Evolutionary conservation across 495 filamentous ascomycete genomes (phyloP).

Genomic region (Parathielavia appendiculata): DNA sequence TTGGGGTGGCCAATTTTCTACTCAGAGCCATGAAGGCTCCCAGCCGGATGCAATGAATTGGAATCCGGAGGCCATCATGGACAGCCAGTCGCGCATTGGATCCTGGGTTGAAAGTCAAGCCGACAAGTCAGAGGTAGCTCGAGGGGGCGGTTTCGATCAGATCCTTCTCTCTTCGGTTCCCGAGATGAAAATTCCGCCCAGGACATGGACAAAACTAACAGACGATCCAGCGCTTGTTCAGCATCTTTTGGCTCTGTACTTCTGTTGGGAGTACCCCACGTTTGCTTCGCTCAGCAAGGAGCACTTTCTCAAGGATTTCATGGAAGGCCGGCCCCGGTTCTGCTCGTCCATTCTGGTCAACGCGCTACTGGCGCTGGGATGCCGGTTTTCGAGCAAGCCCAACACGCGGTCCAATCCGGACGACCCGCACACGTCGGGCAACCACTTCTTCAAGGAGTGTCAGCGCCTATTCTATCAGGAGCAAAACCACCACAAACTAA

Average conservation of each 20-base stretch:
- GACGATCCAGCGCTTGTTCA: constrained; percentile 52
- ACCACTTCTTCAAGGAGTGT: constrained; percentile 67
- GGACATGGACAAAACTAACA: constrained; percentile 59
- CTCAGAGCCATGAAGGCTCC: constrained; percentile 38
- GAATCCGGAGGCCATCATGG: constrained; percentile 29
- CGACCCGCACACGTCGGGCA: constrained; percentile 61
- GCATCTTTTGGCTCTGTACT: constrained; percentile 66
- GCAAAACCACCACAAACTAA: constrained; percentile 56
- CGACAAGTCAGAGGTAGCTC: constrained; percentile 14
- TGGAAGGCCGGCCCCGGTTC: constrained; percentile 50
- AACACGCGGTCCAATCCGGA: constrained; percentile 56
- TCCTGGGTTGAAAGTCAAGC: constrained; percentile 35
- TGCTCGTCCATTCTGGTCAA: constrained; percentile 73
- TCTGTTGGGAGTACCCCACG: constrained; percentile 76
- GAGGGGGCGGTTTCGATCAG: constrained; percentile 32
- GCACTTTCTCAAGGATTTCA: constrained; percentile 64
- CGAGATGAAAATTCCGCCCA: constrained; percentile 36
- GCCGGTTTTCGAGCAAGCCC: constrained; percentile 63
- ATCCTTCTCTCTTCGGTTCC: constrained; percentile 34
- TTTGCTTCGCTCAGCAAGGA: constrained; percentile 67
- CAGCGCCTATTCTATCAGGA: constrained; percentile 54
- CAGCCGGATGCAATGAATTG: constrained; percentile 39
- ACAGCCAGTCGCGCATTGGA: constrained; percentile 36
- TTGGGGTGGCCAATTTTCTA: constrained; percentile 38
- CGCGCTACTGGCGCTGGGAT: constrained; percentile 65